Evolutionary conservation across 2,329 filamentous ascomycete species (phyloP).

Genomic region (Neoarthrinium moseri): DNA sequence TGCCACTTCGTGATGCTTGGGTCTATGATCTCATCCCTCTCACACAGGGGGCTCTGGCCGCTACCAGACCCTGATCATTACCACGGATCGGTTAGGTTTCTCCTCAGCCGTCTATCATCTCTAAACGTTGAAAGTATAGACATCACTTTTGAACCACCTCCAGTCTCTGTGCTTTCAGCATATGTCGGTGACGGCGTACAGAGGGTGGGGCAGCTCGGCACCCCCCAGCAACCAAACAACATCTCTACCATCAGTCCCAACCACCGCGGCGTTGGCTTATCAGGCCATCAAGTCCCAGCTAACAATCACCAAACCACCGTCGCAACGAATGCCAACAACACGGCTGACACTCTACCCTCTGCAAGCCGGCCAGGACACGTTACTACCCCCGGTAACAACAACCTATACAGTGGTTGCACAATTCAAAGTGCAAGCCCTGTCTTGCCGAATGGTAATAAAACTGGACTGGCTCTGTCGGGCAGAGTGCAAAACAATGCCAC

Average conservation of each 20-base stretch:
- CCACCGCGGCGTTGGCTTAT: no score
- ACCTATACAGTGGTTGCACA: no score
- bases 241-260: no score
- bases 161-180: neutral
- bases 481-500: neutral
- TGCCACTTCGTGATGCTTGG: slow-evolving; percentile 1
- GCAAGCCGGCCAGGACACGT: no score
- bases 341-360: no score
- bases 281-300: no score
- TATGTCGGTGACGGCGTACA: neutral
- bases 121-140: neutral
- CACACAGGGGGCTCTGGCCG: neutral
- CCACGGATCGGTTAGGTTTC: neutral
- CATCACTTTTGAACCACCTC: neutral
- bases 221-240: neutral
- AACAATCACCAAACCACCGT: no score
- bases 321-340: no score
- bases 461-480: no score
- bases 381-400: no score
- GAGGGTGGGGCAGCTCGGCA: neutral
- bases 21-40: slow-evolving; percentile 1
- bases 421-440: no score
- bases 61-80: neutral
- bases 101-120: neutral
- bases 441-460: no score